Evolutionary conservation across 768 basidiomycete species (phyloP), one percentile per base, ranked within the genome.

Genomic region (Gyrodon lividus): DNA sequence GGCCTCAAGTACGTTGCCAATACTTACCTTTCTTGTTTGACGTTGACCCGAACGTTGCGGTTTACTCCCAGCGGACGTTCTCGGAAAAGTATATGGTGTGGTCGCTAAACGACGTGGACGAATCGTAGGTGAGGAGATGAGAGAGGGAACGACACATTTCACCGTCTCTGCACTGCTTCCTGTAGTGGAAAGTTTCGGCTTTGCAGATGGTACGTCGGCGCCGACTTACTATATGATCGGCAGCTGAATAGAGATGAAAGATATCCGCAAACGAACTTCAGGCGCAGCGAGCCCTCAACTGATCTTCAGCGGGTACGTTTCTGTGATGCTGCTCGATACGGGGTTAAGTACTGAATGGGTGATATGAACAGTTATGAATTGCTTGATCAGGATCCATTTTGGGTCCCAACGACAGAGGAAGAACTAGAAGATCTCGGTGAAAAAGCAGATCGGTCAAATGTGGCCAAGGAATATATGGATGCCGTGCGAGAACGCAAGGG

Each of bases 61-160:
- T 35, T 51, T 45, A 20, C 35, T 41, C 44, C 45, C 61, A 95
- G 95, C 92, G 64, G 97, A 99, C 56, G 97, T 98, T 0, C 78
- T 99, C 45, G 97, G 97, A 2, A 98, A 96, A 67, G 94, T 98
- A 1, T 98, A 98, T 61, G 95, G 84, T 8, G 97, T 98, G 17
- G 90, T 98, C 4, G 86, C 96, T 0, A 85, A 86, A 67, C 83
- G 96, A 56, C 83, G 92, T 45, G 97, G 97, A 2, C 78, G 89
- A 42, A 96, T 99, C 54, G 81, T 98, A 4, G 89, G 94, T 13
- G 97, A 98, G 64, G 97, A 98, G 68, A 96, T 98, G 94, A 98
- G 94, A 66, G 95, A 98, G 66, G 94, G 97, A 0, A 97, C 94
- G 0, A 79, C 88, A 1, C 95, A 97, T 72, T 97, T 99, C 72